These are phyloP conservation scores for Rhodomyrtus psidioides DNA, from an alignment of 441 rosid species.

Conservation along the genomic window DNA sequence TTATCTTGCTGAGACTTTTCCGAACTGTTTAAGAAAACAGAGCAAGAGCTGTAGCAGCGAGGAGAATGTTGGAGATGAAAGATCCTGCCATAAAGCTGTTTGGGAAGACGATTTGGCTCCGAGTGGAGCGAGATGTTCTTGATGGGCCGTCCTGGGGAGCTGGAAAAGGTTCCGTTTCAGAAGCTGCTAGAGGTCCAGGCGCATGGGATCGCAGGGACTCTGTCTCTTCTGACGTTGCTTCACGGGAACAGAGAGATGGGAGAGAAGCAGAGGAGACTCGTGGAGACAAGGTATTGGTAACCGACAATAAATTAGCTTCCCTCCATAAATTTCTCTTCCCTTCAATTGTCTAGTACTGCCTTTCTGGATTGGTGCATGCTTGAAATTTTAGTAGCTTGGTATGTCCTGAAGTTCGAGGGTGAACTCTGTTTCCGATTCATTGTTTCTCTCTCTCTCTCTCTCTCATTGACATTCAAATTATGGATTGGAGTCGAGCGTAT, in stretches of 20 bases:
- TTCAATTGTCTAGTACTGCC: neutral
- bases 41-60: neutral
- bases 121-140: neutral
- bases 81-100: constrained; percentile 54
- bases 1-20: neutral
- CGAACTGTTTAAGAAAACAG: neutral
- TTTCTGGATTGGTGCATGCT: neutral
- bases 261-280: neutral
- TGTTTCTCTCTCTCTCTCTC: neutral
- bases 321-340: neutral
- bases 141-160: neutral
- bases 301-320: neutral
- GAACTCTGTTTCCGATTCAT: neutral
- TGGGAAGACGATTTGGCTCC: constrained; percentile 52
- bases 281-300: neutral
- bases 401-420: neutral
- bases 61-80: constrained; percentile 32
- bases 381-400: neutral
- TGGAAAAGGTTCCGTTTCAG: neutral
- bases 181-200: neutral
- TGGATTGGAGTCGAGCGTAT: neutral
- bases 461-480: neutral
- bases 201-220: neutral
- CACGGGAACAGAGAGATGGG: neutral
- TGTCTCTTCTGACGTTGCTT: neutral